Conservation (phyloP, 495 filamentous ascomycete species). For the Penicillium waksmanii region DNA sequence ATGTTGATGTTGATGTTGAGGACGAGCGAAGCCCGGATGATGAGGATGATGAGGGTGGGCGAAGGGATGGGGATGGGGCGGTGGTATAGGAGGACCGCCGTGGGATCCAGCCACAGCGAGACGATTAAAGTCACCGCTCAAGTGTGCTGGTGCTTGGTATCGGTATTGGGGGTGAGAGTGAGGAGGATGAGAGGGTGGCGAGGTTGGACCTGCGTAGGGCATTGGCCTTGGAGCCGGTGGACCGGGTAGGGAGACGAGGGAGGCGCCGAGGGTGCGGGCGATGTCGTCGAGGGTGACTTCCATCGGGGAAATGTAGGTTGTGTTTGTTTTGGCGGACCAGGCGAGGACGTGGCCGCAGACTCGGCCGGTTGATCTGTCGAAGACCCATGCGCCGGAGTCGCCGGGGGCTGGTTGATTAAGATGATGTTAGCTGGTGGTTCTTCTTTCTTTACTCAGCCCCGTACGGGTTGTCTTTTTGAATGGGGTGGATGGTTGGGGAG, state of each 20-base stretch:
- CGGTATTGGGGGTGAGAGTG: conserved; percentile 16
- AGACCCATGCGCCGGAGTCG: conserved; percentile 92
- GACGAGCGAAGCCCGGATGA: conserved; percentile 15
- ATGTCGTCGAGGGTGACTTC: conserved; percentile 87
- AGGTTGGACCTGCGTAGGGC: too few relatives aligned
- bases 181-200: neutral
- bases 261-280: conserved; percentile 64
- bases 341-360: conserved; percentile 91
- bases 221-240: conserved; percentile 23
- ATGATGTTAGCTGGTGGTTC: conserved; percentile 26
- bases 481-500: neutral
- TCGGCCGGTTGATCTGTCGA: conserved; percentile 76
- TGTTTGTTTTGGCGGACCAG: conserved; percentile 72
- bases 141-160: conserved; percentile 31
- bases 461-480: conserved; percentile 16
- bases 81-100: conserved; percentile 12
- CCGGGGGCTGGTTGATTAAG: conserved; percentile 63
- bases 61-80: conserved; percentile 20
- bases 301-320: conserved; percentile 93
- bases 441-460: conserved; percentile 24
- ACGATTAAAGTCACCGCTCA: conserved; percentile 40
- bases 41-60: conserved; percentile 20
- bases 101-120: conserved; percentile 21
- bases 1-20: conserved; percentile 8
- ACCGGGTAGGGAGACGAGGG: conserved; percentile 43